Evolutionary conservation across 2,329 filamentous ascomycete species (phyloP), one percentile per base, ranked within the genome.

Genomic region (Trichoderma atroviride): DNA sequence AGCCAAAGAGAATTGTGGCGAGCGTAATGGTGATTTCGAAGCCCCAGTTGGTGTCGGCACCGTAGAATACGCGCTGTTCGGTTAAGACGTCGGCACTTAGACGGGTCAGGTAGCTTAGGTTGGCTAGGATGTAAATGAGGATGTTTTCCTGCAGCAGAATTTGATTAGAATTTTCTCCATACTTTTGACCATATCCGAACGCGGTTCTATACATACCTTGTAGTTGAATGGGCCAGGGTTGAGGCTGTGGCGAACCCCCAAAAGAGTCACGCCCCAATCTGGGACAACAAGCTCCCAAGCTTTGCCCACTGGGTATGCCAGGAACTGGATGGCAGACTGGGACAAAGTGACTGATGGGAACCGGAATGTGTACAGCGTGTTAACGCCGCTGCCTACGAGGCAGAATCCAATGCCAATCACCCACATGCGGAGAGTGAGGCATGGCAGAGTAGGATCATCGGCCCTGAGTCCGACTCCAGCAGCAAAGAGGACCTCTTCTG

Each of bases 111-210:
- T 83, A 83, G 16, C 81, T 84, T 1, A 84, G 81, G 75, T 89
- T 88, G 59, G 88, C 85, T 79, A 86, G 82, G 69, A 86, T 84
- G 68, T 83, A 83, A 63, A 87, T 84, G 19, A 87, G 78, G 75
- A 85, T 84, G 73, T 87, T 85, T 75, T 87, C 86, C 76, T 75
- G 22, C 24, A 10, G 11, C 33, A 24, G 11, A 4, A 19, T 31
- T n/a, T 5, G 83, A 79, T 43, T 16, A 50, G 40, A n/a, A 3
- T 43, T 11, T 33, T 10, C 1, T 11, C 11, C 33, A 33, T 11
- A 11, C 33, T 11, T 7, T 11, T 33, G 33, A 9, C 9, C 5
- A 9, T 9, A 10, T 11, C 10, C 3, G 9, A 33, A 33, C 10
- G 9, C 10, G 33, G 77, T 11, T 35, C 33, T 77, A 5, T 11